These are phyloP conservation scores for Gyrodon lividus DNA, from an alignment of 768 basidiomycete genomes.

Conservation along the genomic window DNA sequence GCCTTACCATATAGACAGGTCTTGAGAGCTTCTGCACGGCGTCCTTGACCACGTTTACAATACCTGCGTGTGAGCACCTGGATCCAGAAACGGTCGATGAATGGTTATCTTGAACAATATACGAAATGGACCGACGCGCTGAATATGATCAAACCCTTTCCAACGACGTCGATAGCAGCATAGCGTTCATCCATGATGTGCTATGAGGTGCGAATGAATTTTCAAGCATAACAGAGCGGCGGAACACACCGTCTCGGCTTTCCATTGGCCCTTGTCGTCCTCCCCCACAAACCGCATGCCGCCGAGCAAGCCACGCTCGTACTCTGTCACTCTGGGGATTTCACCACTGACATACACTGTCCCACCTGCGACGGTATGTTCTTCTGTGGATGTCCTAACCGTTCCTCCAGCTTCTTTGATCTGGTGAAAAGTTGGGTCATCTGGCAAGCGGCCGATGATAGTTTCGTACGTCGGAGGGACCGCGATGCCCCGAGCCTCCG, in stretches of 20 bases:
- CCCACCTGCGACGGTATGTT: constrained; percentile 63
- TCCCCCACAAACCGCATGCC: constrained; percentile 57
- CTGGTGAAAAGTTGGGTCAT: constrained; percentile 70
- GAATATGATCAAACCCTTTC: constrained; percentile 80
- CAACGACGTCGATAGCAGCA: constrained; percentile 70
- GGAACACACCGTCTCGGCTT: constrained; percentile 50
- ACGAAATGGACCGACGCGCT: constrained; percentile 61
- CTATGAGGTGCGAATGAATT: constrained; percentile 33
- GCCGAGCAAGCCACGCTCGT: constrained; percentile 67
- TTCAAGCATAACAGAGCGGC: constrained; percentile 1
- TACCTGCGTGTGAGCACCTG: constrained; percentile 77
- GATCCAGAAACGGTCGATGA: not conserved
- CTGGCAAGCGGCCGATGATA: constrained; percentile 57
- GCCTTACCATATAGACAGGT: constrained; percentile 71
- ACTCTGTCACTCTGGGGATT: constrained; percentile 68
- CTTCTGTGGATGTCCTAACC: constrained; percentile 54
- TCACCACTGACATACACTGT: constrained; percentile 79
- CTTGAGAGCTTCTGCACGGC: constrained; percentile 59
- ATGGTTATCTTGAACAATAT: not conserved
- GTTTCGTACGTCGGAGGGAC: constrained; percentile 58
- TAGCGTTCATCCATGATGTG: constrained; percentile 85
- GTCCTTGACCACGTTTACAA: constrained; percentile 78
- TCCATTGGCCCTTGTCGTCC: constrained; percentile 40
- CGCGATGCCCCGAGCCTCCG: constrained; percentile 71
- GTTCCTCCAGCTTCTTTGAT: constrained; percentile 55